Conservation (phyloP, 139 green algal genomes). For the Deuterostichococcus epilithicus region DNA sequence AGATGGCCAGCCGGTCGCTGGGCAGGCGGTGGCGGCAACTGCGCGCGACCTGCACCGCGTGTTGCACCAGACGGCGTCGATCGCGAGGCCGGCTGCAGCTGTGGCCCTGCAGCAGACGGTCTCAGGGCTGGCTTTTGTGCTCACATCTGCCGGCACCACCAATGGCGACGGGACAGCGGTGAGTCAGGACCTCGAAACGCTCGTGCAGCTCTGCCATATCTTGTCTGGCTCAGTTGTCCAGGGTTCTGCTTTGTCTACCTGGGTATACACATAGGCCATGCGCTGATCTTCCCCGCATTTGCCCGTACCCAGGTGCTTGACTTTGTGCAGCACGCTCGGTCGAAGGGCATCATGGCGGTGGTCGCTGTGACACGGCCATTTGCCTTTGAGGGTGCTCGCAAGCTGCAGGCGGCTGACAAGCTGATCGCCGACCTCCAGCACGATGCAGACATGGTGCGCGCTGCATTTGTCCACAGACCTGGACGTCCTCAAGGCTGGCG, state of each 20-base stretch:
- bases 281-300: too few species aligned
- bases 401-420: conserved; percentile 55
- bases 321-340: neutral
- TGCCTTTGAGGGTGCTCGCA: conserved; percentile 64
- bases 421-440: conserved; percentile 54
- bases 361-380: conserved; percentile 69
- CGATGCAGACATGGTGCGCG: conserved; percentile 47
- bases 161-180: conserved; percentile 58
- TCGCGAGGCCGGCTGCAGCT: conserved; percentile 5
- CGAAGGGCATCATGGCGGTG: conserved; percentile 19
- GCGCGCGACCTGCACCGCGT: neutral
- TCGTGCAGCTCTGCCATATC: neutral
- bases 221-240: neutral
- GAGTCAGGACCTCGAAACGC: neutral
- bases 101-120: neutral
- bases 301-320: neutral
- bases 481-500: too few species aligned
- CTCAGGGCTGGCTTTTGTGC: conserved; percentile 52
- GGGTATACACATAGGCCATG: too few species aligned
- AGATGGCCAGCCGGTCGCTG: too few species aligned
- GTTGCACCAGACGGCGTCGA: neutral
- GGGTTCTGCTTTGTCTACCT: too few species aligned
- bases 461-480: too few species aligned
- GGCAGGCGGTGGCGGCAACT: neutral
- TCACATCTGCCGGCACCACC: conserved; percentile 45